phyloP scores from a whole-genome alignment of 2,329 filamentous ascomycete species.

The Gliomastix tumulicola region DNA sequence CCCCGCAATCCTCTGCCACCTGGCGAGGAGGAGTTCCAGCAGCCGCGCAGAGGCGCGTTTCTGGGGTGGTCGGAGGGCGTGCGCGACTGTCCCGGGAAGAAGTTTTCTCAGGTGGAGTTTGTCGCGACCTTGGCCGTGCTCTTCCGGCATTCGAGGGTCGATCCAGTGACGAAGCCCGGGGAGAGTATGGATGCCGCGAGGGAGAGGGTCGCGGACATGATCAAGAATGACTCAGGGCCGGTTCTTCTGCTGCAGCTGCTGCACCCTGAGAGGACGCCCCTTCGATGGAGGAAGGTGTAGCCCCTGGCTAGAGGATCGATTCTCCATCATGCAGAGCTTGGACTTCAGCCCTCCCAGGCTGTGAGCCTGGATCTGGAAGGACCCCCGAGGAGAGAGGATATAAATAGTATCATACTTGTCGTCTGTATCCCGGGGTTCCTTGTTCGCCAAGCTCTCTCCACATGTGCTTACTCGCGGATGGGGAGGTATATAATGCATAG shows the following conservation, averaged over 20 bases:
- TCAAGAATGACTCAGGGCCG: conserved; percentile 11
- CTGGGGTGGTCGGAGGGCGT: conserved; percentile 19
- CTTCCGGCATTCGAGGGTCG: conserved; percentile 14
- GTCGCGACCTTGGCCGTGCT: conserved; percentile 17
- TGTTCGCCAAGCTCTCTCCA: too few relatives aligned
- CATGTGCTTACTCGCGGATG: too few relatives aligned
- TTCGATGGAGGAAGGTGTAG: conserved; percentile 12
- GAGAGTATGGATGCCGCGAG: conserved; percentile 10
- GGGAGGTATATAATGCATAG: too few relatives aligned
- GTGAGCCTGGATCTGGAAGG: too few relatives aligned
- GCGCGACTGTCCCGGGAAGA: conserved; percentile 18
- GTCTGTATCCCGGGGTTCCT: too few relatives aligned
- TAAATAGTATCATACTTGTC: too few relatives aligned
- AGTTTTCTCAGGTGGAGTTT: conserved; percentile 24
- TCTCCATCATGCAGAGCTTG: too few relatives aligned
- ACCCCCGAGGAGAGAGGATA: too few relatives aligned
- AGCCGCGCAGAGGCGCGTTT: conserved; percentile 3
- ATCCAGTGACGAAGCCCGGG: conserved; percentile 7
- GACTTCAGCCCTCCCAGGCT: too few relatives aligned
- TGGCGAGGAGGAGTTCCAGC: not conserved
- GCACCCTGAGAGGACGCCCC: conserved; percentile 13
- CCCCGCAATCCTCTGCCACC: too few relatives aligned
- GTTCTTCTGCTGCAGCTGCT: conserved; percentile 15
- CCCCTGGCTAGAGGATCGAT: too few relatives aligned
- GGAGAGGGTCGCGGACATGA: conserved; percentile 10